Evolutionary conservation across 768 basidiomycete genomes (phyloP), one percentile per base, ranked within the genome.

Genomic region (Udeniomyces megalosporus): DNA sequence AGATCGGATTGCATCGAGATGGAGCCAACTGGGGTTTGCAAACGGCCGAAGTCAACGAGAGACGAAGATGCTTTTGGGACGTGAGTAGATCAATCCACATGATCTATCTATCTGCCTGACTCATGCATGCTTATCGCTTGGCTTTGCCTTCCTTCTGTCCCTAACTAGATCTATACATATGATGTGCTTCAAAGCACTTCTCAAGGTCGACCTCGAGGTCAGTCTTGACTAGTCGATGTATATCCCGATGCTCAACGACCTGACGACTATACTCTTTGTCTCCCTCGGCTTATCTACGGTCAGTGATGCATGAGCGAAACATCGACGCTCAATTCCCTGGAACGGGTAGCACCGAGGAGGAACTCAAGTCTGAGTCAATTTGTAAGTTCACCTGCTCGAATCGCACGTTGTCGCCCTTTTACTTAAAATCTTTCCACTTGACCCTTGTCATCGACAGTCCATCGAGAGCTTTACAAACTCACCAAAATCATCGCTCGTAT

Each of bases 1-100:
- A 58, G 56, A 35, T 63, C 17, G 61, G 61, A 4, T 48, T 63
- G 8, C 61, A 63, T 48, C 54, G 61, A 29, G 61, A 63, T 38
- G 61, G 61, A 2, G 44, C 46, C 8, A 56, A 63, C 44, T 63
- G 61, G 61, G 48, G 55, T 15, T 55, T 63, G 35, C 47, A 42
- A 12, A 38, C 54, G 17, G 61, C 55, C n/a, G 61, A 63, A 31
- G 54, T 56, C n/a, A 55, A 63, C 12, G 61, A 63, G 29, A 32
- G 61, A 14, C 46, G 61, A 28, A 32, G 61, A 2, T 47, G 55
- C 20, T 58, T 56, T 29, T 55, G 54, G 34, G 61, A 63, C 42
- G 49, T 61, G 4, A 42, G 38, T 38, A 29, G 7, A 14, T 8
- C 38, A 8, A 42, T 42, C 38, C 38, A 17, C 38, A 42, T 42